Evolutionary conservation across 129 eudicot genomes (phyloP), one percentile per base, ranked within the genome.

Genomic region (Pulicaria dysenterica): DNA sequence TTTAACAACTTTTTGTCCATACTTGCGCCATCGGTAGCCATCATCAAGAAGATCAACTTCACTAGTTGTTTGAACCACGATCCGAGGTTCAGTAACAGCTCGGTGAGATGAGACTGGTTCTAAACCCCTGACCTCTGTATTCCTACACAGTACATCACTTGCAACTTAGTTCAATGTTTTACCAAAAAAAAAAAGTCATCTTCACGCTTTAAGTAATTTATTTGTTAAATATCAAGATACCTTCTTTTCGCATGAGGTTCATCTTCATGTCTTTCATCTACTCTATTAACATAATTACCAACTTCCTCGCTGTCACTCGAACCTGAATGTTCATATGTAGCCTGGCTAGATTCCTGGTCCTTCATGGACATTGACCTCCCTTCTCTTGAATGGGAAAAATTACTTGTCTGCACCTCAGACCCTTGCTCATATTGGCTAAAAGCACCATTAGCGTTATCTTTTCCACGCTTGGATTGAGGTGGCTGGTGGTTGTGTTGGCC

Each of bases 21-120:
- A 91, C 83, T 91, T 92, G 54, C 97, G 89, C 97, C 97, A 92
- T 77, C 96, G 81, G 75, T 86, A 92, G 55, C 98, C 98, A 66
- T 92, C 98, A 64, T 92, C 98, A 65, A 92, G 85, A 77, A 92
- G 98, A 80, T 92, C 98, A 78, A 92, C 88, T 82, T 92, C 98
- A 74, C 98, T 92, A 10, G 98, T 92, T 57, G 98, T 89, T 70
- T 92, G 98, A 66, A 92, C 98, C 70, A 92, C 85, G 60, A 92
- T 92, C 48, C 88, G 89, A 12, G 98, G 98, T 81, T 92, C 96
- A 8, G 97, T 73, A 49, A 88, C 89, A 38, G 91, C 69, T 5
- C 94, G 81, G 64, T 92, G 96, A 4, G 95, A 86, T 48, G 88
- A 59, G 72, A 85, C 86, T 15, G 85, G 82, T 74, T 92, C 98